Percentiles rank a stretch among this genome's conserved stretches.
Conservation (phyloP, 164 flowering plant genomes). For the Amborella trichopoda region DNA sequence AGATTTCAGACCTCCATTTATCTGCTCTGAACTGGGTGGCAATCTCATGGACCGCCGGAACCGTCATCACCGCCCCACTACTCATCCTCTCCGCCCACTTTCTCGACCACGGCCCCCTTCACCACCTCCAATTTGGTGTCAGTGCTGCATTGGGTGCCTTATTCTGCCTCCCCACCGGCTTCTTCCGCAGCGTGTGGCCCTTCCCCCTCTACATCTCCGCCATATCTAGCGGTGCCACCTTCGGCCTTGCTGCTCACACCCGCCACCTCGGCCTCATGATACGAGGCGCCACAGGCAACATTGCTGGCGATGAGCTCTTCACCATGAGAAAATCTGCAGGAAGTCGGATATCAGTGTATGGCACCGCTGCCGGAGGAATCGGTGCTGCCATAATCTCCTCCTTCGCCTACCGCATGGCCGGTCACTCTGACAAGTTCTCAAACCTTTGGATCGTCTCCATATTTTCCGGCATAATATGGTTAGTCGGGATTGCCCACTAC, state of each 20-base stretch:
- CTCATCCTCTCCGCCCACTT: slow-evolving; percentile 21
- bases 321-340: slow-evolving; percentile 17
- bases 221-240: slow-evolving; percentile 22
- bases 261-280: slow-evolving; percentile 56
- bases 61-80: slow-evolving; percentile 28
- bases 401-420: slow-evolving; percentile 52
- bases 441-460: slow-evolving; percentile 61
- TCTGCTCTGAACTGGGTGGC: slow-evolving; percentile 51
- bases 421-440: slow-evolving; percentile 12
- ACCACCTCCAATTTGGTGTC: slow-evolving; percentile 22
- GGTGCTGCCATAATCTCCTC: slow-evolving; percentile 45
- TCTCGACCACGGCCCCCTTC: slow-evolving; percentile 37
- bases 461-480: slow-evolving; percentile 53
- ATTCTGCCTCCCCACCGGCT: slow-evolving; percentile 52
- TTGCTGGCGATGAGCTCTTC: slow-evolving; percentile 15
- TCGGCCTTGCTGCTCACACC: slow-evolving; percentile 35
- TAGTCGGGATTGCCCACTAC: slow-evolving; percentile 26
- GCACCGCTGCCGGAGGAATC: slow-evolving; percentile 40
- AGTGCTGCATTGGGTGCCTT: slow-evolving; percentile 38
- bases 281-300: slow-evolving; percentile 29
- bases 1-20: slow-evolving; percentile 4
- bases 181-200: slow-evolving; percentile 30
- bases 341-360: slow-evolving; percentile 39
- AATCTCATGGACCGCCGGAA: slow-evolving; percentile 46
- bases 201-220: slow-evolving; percentile 35